phyloP scores from a whole-genome alignment of 163 green algal species.

The Chlamydomonas reinhardtii region DNA sequence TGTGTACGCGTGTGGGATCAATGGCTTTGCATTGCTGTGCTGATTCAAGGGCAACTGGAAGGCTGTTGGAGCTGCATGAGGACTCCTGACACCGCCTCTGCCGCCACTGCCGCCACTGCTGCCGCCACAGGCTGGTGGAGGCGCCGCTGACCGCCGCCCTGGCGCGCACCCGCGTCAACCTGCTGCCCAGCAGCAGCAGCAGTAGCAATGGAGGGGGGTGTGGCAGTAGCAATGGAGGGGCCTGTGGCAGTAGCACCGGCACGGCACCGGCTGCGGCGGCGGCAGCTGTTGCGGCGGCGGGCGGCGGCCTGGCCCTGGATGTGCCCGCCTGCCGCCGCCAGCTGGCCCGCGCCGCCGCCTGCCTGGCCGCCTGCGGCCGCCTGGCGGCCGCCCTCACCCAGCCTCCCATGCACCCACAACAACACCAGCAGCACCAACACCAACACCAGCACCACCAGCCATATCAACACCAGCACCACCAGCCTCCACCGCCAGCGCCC shows the following conservation, averaged over 20 bases:
- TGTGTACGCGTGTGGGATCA: no score
- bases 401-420: no score
- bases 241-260: neutral
- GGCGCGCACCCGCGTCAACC: conserved; percentile 8
- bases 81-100: no score
- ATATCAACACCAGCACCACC: no score
- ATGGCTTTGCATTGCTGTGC: no score
- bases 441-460: no score
- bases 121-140: conserved; percentile 32
- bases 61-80: neutral
- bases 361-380: neutral
- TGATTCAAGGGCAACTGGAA: no score
- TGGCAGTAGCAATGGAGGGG: neutral
- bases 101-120: no score
- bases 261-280: no score
- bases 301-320: neutral
- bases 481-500: neutral
- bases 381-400: neutral
- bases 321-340: neutral
- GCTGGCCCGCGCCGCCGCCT: neutral
- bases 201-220: neutral
- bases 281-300: neutral
- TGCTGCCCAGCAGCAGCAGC: neutral
- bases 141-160: conserved; percentile 35
- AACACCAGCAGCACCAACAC: no score